A percentile compares a stretch with the other conserved stretches of the same genome.
Evolutionary conservation across 345 rosid species (phyloP).

Genomic region (Eucalyptus urophylla): DNA sequence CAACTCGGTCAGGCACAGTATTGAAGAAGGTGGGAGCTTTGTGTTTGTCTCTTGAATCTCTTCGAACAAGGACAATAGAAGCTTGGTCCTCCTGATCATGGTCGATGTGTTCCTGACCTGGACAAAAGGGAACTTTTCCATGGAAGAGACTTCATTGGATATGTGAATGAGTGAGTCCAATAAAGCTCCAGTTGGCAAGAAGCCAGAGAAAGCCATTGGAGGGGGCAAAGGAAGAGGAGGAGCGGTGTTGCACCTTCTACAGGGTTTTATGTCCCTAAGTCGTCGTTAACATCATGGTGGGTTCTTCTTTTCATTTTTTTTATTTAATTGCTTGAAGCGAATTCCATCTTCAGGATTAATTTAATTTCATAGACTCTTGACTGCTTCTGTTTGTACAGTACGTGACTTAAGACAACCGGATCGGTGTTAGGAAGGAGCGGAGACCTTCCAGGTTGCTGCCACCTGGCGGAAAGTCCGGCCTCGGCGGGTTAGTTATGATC

Average conservation of each 20-base stretch:
- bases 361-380: slow-evolving; percentile 16
- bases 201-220: slow-evolving; percentile 16
- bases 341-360: neutral
- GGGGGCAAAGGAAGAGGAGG: neutral
- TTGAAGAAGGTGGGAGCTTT: slow-evolving; percentile 41
- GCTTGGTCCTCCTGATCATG: slow-evolving; percentile 46
- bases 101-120: slow-evolving; percentile 34
- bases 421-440: neutral
- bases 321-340: neutral
- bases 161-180: slow-evolving; percentile 32
- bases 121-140: slow-evolving; percentile 33
- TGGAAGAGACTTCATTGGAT: slow-evolving; percentile 31
- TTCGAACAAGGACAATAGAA: slow-evolving; percentile 42
- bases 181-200: slow-evolving; percentile 30
- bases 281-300: neutral
- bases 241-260: neutral
- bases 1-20: slow-evolving; percentile 48
- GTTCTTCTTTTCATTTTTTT: neutral
- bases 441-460: slow-evolving; percentile 31
- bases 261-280: neutral
- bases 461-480: slow-evolving; percentile 34
- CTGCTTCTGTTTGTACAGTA: slow-evolving; percentile 20
- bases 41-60: slow-evolving; percentile 27
- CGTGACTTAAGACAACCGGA: slow-evolving; percentile 1
- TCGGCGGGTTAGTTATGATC: neutral